Evolutionary conservation across 2,329 filamentous ascomycete species (phyloP), one percentile per base, ranked within the genome.

Genomic region (Penicillium sp.): DNA sequence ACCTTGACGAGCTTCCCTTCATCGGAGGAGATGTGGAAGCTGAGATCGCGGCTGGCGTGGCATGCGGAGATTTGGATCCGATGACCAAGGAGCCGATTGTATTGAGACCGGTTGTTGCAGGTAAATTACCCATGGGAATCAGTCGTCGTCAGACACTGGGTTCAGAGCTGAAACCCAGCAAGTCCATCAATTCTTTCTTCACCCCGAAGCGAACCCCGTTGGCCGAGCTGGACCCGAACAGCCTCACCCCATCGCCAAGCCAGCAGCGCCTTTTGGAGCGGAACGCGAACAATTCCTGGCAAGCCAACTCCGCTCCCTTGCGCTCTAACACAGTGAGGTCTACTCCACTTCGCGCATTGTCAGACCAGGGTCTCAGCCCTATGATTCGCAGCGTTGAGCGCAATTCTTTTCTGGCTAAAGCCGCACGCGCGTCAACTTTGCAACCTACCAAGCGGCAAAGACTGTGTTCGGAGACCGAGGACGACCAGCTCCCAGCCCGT

Each of bases 21-120:
- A 90, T 99, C 58, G 95, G 94, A 28, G 77, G 81, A 18, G 79
- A 84, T 60, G 82, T 95, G 42, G 85, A 88, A 29, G 76, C 86
- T 1, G 78, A 85, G 45, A 70, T 89, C 53, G 91, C 93, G 7
- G 78, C 79, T 46, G 85, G 84, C 6, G 86, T 99, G 53, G 90
- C 94, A 23, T 76, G 70, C 34, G 94, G 94, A 33, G 88, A 96
- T 61, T 73, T 96, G 42, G 87, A 97, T 69, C 94, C 94, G 2
- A 94, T 93, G 60, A 95, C 91, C 1, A 97, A 96, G 71, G 70
- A 85, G 54, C 81, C 79, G 2, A 79, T 86, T 44, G 58, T 67
- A 23, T 52, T 80, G 12, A 71, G 72, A 46, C 68, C 67, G 2
- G 53, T 61, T 47, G 61, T 61, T 51, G 58, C 65, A 47, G 59